A percentile compares a stretch with the other conserved stretches of the same genome.
phyloP scores from a whole-genome alignment of 2,329 filamentous ascomycete genomes.

The Fonsecaea nubica region DNA sequence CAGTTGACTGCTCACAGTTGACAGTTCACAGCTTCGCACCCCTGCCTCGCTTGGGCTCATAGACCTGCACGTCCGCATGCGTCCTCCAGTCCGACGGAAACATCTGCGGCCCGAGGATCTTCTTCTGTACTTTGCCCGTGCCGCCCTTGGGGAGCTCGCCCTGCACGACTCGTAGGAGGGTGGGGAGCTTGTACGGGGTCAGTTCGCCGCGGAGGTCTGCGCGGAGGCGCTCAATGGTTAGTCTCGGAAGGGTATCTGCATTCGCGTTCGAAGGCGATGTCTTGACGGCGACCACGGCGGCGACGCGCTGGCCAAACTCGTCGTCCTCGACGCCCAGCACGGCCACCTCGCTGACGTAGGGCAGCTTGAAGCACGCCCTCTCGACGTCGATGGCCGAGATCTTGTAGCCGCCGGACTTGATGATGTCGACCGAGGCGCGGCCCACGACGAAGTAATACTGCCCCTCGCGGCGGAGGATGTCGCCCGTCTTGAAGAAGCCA shows the following conservation, averaged over 20 bases:
- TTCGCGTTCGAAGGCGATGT: too few relatives aligned
- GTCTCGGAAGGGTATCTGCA: too few relatives aligned
- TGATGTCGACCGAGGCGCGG: conserved; percentile 56
- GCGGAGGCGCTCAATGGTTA: conserved; percentile 12
- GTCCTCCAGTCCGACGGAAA: conserved; percentile 8
- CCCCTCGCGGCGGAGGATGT: conserved; percentile 41
- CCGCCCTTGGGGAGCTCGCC: conserved; percentile 14
- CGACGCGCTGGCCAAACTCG: conserved; percentile 56
- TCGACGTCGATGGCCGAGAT: conserved; percentile 58
- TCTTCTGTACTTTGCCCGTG: conserved; percentile 8
- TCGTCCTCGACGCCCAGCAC: conserved; percentile 56
- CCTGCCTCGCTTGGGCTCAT: neutral
- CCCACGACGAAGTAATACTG: conserved; percentile 55
- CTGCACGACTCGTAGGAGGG: conserved; percentile 5
- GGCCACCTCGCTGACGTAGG: conserved; percentile 56
- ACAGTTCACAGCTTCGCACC: neutral
- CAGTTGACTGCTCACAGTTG: too few relatives aligned
- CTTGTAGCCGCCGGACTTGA: conserved; percentile 60
- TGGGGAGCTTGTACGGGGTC: conserved; percentile 10
- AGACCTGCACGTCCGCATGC: conserved; percentile 3
- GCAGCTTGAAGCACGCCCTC: conserved; percentile 53
- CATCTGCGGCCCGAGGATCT: conserved; percentile 12
- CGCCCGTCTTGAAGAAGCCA: conserved; percentile 52
- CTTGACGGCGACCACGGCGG: neutral
- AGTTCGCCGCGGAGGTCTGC: neutral